Conservation (phyloP, 192 early-diverging fungal genomes). For the Podila epicladia region DNA sequence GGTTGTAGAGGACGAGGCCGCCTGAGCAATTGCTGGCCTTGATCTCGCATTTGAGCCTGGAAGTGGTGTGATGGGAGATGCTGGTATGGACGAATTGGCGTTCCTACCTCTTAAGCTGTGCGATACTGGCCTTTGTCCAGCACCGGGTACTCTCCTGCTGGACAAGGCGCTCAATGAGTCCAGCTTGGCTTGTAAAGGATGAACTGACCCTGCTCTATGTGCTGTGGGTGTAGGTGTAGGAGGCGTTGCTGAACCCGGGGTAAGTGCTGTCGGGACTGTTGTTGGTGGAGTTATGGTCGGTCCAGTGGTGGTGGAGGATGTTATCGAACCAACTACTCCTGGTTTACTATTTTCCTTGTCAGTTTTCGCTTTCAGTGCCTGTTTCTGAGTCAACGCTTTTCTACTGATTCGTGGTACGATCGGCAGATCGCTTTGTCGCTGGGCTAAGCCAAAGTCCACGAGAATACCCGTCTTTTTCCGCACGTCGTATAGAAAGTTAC, state of each 20-base stretch:
- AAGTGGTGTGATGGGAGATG: background rate
- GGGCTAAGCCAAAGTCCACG: conserved; percentile 93
- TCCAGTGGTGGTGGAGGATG: no score
- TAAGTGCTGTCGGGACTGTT: no score
- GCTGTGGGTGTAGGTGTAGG: no score
- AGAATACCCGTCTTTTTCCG: conserved; percentile 78
- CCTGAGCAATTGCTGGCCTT: background rate
- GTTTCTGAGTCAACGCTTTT: background rate
- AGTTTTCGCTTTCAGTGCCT: background rate
- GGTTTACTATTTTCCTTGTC: background rate
- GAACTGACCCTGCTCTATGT: no score
- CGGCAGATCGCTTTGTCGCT: background rate
- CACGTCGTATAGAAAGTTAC: conserved; percentile 91
- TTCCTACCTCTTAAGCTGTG: background rate
- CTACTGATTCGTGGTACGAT: background rate
- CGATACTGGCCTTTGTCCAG: no score
- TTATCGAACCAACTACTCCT: background rate
- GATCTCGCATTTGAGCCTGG: background rate
- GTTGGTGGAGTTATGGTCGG: no score
- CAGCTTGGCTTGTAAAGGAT: no score
- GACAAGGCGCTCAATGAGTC: no score
- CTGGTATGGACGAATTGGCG: background rate
- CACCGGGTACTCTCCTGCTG: no score
- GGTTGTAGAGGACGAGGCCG: background rate
- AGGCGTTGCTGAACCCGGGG: no score